Conservation (phyloP, 441 rosid genomes). For the Croton setiger region DNA sequence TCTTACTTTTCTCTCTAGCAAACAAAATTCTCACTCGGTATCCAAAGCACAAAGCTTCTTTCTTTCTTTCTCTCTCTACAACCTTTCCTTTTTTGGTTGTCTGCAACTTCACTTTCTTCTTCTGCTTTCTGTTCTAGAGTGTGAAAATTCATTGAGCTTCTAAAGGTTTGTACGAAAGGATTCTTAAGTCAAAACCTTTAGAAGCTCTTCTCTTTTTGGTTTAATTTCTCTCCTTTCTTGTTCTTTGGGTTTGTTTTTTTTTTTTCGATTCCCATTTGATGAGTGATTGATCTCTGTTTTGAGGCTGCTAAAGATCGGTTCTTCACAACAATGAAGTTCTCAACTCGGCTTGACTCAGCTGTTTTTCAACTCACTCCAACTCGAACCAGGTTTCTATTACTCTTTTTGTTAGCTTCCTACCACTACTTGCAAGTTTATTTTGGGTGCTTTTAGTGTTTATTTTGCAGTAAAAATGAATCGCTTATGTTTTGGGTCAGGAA, state of each 20-base stretch:
- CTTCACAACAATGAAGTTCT: conserved; percentile 60
- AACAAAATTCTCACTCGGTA: conserved; percentile 30
- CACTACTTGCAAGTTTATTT: not conserved
- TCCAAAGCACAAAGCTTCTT: conserved; percentile 40
- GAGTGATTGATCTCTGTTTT: conserved; percentile 28
- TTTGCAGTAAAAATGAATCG: not conserved
- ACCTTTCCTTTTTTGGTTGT: conserved; percentile 13
- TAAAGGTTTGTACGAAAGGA: too few species aligned
- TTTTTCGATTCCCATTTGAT: conserved; percentile 16
- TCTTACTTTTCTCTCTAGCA: conserved; percentile 9
- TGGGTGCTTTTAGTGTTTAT: not conserved
- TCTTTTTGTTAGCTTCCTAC: not conserved
- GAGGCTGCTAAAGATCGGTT: conserved; percentile 24
- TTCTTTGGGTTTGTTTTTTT: conserved; percentile 7
- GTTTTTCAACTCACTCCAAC: conserved; percentile 99
- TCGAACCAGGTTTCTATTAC: conserved; percentile 66
- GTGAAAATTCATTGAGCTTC: not conserved
- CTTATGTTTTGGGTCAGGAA: conserved; percentile 5
- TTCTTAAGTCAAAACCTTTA: not conserved
- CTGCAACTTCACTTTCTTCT: conserved; percentile 22
- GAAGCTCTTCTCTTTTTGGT: not conserved
- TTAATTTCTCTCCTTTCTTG: not conserved
- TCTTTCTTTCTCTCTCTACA: conserved; percentile 18
- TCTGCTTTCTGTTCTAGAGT: conserved; percentile 6
- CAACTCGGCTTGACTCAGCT: conserved; percentile 76